These are phyloP conservation scores for Solanum rostratum DNA, from an alignment of 257 asterid genomes.

Conservation along the genomic window DNA sequence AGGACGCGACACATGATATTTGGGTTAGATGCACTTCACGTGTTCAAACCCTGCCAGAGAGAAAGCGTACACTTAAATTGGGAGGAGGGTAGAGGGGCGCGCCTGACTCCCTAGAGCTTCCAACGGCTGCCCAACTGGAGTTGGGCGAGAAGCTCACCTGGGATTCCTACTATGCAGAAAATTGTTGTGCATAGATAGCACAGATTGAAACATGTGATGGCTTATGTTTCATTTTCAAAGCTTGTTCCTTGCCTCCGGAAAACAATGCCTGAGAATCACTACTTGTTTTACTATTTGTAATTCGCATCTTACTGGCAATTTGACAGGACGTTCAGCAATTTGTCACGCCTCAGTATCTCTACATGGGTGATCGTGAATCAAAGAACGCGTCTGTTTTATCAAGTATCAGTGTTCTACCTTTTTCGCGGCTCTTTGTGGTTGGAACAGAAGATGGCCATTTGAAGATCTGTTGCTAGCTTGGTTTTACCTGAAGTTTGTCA, in stretches of 20 bases:
- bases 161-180: neutral
- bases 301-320: neutral
- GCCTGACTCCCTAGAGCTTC: neutral
- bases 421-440: constrained; percentile 77
- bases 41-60: neutral
- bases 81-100: neutral
- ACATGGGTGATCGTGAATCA: constrained; percentile 66
- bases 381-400: constrained; percentile 66
- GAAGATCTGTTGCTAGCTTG: constrained; percentile 53
- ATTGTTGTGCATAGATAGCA: neutral
- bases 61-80: neutral
- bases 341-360: constrained; percentile 65
- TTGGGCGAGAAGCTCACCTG: neutral
- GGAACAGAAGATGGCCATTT: constrained; percentile 90
- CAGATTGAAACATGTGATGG: neutral
- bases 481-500: neutral
- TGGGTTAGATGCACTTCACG: neutral
- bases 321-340: constrained; percentile 57
- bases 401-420: constrained; percentile 64
- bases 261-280: neutral
- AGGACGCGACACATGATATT: neutral
- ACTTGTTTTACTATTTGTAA: neutral
- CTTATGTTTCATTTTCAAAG: neutral
- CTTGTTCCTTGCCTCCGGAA: neutral
- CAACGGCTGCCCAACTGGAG: neutral